phyloP scores from a whole-genome alignment of 805 yeast species.

The Candida adriatica region DNA sequence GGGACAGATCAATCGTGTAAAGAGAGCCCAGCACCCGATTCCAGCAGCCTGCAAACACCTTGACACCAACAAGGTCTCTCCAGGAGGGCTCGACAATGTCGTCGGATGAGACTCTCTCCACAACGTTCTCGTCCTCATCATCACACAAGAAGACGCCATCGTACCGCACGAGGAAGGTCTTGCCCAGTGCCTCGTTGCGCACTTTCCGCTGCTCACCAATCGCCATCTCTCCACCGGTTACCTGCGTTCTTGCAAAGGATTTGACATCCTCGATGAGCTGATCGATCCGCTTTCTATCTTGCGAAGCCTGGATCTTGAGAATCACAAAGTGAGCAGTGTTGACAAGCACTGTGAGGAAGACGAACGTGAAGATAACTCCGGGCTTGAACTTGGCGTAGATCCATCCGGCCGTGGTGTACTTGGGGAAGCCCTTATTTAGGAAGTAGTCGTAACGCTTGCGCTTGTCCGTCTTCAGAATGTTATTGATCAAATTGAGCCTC shows the following conservation, averaged over 20 bases:
- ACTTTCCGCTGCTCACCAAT: constrained; percentile 14
- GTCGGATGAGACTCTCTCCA: constrained; percentile 37
- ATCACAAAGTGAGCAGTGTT: constrained; percentile 54
- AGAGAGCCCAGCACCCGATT: constrained; percentile 24
- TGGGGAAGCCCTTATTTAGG: constrained; percentile 78
- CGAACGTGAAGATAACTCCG: constrained; percentile 43
- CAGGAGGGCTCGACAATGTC: constrained; percentile 43
- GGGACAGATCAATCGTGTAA: constrained; percentile 7
- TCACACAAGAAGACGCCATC: constrained; percentile 56
- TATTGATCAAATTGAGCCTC: constrained; percentile 67
- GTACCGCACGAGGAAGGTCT: constrained; percentile 46
- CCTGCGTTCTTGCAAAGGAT: constrained; percentile 49
- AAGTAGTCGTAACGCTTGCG: constrained; percentile 81
- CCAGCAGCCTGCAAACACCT: constrained; percentile 37
- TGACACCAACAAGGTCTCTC: constrained; percentile 40
- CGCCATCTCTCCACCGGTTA: constrained; percentile 29
- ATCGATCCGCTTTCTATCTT: constrained; percentile 52
- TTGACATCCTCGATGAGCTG: constrained; percentile 45
- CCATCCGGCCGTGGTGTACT: constrained; percentile 50
- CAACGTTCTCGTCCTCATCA: constrained; percentile 21
- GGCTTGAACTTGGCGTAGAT: constrained; percentile 69
- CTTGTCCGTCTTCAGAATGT: constrained; percentile 53
- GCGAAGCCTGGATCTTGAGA: constrained; percentile 41
- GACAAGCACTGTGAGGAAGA: constrained; percentile 43
- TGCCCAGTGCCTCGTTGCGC: constrained; percentile 30